These are phyloP conservation scores for Colletotrichum viniferum DNA, from an alignment of 2,329 filamentous ascomycete species.

Conservation along the genomic window DNA sequence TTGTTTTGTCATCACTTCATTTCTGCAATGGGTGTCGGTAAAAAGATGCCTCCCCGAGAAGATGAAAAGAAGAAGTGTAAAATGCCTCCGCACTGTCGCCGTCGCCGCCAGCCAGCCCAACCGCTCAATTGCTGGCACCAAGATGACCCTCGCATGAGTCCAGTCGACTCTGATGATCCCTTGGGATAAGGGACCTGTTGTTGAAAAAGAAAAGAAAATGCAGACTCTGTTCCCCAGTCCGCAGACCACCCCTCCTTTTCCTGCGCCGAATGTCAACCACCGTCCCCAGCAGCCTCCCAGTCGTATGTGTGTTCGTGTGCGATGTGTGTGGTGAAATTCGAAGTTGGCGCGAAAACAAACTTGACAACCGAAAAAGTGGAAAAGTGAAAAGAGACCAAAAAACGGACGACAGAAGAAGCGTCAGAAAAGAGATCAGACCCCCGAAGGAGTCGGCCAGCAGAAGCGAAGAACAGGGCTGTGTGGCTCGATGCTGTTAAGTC, in stretches of 20 bases:
- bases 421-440: not conserved
- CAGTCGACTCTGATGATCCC: not conserved
- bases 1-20: slow-evolving; percentile 19
- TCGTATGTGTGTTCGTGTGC: slow-evolving; percentile 11
- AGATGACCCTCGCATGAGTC: not conserved
- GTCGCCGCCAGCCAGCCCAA: not conserved
- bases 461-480: slow-evolving; percentile 14
- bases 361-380: not conserved
- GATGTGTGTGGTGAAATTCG: not conserved
- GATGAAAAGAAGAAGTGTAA: not conserved
- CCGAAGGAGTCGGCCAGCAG: not conserved
- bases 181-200: not conserved
- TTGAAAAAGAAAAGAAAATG: not conserved
- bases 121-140: not conserved
- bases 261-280: slow-evolving; percentile 14
- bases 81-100: slow-evolving; percentile 1
- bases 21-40: slow-evolving; percentile 10
- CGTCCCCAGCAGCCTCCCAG: not conserved
- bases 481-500: not conserved
- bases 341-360: not conserved
- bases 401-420: not conserved
- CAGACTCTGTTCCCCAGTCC: not conserved
- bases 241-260: not conserved
- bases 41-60: slow-evolving; percentile 13
- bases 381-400: not conserved